These are phyloP conservation scores for Kentomonas sorsogonicus DNA, from an alignment of 208 protist genomes.

Conservation along the genomic window DNA sequence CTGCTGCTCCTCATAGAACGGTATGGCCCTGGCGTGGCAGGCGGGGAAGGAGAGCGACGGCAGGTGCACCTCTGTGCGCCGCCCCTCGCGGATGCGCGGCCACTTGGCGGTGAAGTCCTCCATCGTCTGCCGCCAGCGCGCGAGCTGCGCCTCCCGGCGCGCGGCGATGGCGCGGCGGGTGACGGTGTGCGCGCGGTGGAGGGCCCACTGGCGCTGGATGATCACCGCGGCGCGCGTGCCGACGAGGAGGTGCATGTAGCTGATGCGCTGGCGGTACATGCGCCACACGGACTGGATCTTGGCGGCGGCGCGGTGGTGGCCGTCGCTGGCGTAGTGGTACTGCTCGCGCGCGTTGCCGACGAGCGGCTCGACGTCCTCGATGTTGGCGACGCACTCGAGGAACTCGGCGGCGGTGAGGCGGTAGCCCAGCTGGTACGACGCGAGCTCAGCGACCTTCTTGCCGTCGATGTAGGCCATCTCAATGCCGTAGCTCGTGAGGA, in stretches of 20 bases:
- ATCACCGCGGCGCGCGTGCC: constrained; percentile 70
- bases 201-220: constrained; percentile 82
- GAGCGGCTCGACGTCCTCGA: constrained; percentile 71
- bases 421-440: constrained; percentile 53
- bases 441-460: constrained; percentile 75
- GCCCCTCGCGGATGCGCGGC: constrained; percentile 48
- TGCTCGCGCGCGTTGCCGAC: constrained; percentile 37
- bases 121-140: constrained; percentile 79
- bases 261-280: constrained; percentile 80
- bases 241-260: constrained; percentile 72
- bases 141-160: constrained; percentile 40
- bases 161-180: constrained; percentile 68
- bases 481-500: constrained; percentile 72
- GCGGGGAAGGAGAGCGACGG: constrained; percentile 80
- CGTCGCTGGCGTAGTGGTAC: constrained; percentile 51
- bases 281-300: constrained; percentile 88
- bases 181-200: constrained; percentile 64
- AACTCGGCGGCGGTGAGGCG: constrained; percentile 46
- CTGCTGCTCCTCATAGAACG: constrained; percentile 76
- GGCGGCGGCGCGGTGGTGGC: constrained; percentile 66
- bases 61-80: constrained; percentile 76
- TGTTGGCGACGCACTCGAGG: constrained; percentile 77
- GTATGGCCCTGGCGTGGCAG: constrained; percentile 70
- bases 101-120: constrained; percentile 67
- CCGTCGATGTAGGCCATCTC: constrained; percentile 89